Percentiles rank a stretch among this genome's conserved stretches.
phyloP scores from a whole-genome alignment of 1,284 basidiomycete species.

The Trametes versicolor region DNA sequence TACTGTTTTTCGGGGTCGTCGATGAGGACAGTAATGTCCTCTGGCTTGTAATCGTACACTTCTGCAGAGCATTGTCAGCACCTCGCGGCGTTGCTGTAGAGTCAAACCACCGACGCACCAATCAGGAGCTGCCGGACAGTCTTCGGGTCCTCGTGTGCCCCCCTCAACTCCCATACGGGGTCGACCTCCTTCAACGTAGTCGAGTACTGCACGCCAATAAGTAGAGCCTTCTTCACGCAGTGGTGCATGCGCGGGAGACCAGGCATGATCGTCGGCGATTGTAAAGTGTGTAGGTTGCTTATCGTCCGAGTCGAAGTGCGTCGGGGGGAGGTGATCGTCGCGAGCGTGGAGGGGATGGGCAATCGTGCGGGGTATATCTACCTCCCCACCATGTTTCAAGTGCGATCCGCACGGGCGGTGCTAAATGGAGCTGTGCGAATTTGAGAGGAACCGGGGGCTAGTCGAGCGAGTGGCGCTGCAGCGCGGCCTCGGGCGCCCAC shows the following conservation, averaged over 20 bases:
- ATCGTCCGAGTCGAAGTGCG: neutral
- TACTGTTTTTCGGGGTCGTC: slow-evolving; percentile 26
- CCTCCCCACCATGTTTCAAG: slow-evolving; percentile 1
- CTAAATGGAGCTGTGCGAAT: slow-evolving; percentile 19
- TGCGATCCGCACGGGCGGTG: slow-evolving; percentile 6
- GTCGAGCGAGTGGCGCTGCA: slow-evolving; percentile 17
- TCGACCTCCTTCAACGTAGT: slow-evolving; percentile 5
- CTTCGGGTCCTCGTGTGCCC: slow-evolving; percentile 30
- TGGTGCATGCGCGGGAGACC: slow-evolving; percentile 9
- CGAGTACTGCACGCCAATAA: slow-evolving; percentile 29
- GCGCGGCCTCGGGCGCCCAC: slow-evolving; percentile 18
- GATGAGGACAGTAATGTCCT: slow-evolving; percentile 36
- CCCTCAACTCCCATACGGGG: slow-evolving; percentile 21
- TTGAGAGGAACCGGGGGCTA: slow-evolving; percentile 16
- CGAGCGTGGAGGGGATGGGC: slow-evolving; percentile 1
- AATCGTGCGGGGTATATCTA: slow-evolving; percentile 7
- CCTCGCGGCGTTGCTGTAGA: neutral
- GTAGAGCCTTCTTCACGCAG: slow-evolving; percentile 31
- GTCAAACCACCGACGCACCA: slow-evolving; percentile 10
- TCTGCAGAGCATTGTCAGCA: slow-evolving; percentile 13
- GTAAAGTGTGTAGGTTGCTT: neutral
- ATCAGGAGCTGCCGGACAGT: slow-evolving; percentile 25
- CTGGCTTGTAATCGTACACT: slow-evolving; percentile 27
- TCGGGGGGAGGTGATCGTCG: neutral
- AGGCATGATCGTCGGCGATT: slow-evolving; percentile 12